These are phyloP conservation scores for Malania oleifera DNA, from an alignment of 164 flowering plant genomes.

Conservation along the genomic window DNA sequence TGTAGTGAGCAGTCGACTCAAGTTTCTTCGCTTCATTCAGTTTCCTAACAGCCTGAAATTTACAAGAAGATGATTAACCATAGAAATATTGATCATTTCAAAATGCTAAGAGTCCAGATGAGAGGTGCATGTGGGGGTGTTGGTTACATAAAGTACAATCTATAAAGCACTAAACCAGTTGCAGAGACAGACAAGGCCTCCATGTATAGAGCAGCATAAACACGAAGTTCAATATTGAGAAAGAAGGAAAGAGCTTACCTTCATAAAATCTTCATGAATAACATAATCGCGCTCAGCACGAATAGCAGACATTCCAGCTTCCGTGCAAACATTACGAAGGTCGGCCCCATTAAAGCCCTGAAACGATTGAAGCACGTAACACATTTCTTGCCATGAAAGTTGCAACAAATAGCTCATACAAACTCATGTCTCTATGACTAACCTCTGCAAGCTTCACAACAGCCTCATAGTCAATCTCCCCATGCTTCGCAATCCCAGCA, in stretches of 20 bases:
- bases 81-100: too few relatives aligned
- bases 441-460: slow-evolving; percentile 9
- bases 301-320: slow-evolving; percentile 7
- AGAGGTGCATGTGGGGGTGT: neutral
- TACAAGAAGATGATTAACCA: too few relatives aligned
- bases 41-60: slow-evolving; percentile 3
- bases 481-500: slow-evolving; percentile 6
- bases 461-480: slow-evolving; percentile 8
- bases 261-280: slow-evolving; percentile 9
- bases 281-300: slow-evolving; percentile 6
- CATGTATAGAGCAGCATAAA: neutral
- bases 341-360: slow-evolving; percentile 9
- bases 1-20: slow-evolving; percentile 1
- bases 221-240: neutral
- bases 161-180: too few relatives aligned
- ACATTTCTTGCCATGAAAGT: neutral
- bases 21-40: neutral
- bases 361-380: neutral
- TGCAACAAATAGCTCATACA: neutral
- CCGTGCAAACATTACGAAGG: slow-evolving; percentile 6
- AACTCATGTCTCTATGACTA: neutral
- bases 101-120: neutral
- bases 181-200: neutral
- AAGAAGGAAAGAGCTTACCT: neutral
- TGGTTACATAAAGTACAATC: neutral